A percentile compares a stretch with the other conserved stretches of the same genome.
Conservation (phyloP, 257 asterid genomes). For the Knoxia roxburghii region DNA sequence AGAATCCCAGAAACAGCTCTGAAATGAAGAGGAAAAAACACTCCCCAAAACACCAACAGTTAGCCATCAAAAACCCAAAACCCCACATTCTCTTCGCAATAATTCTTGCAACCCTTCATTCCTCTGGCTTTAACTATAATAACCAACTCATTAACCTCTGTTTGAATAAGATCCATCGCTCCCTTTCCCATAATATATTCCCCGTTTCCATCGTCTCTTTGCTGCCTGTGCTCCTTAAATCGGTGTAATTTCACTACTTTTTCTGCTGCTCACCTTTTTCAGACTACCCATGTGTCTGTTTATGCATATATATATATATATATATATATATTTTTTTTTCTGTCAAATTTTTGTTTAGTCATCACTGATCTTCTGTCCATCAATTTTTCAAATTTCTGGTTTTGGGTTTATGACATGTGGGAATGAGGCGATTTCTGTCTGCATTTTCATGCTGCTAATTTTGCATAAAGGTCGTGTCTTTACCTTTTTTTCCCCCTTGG, state of each 20-base stretch:
- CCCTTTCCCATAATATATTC: slow-evolving; percentile 29
- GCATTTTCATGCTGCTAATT: neutral
- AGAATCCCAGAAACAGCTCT: slow-evolving; percentile 1
- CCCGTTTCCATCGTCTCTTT: slow-evolving; percentile 46
- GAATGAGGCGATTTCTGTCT: neutral
- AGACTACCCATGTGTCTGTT: neutral
- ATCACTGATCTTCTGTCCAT: neutral
- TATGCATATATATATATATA: neutral
- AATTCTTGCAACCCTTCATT: slow-evolving; percentile 46
- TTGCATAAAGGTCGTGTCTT: neutral
- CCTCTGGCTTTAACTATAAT: slow-evolving; percentile 7
- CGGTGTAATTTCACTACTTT: slow-evolving; percentile 35
- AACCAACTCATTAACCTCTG: slow-evolving; percentile 36
- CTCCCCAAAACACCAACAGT: slow-evolving; percentile 3
- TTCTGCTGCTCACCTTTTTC: neutral
- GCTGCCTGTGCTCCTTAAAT: slow-evolving; percentile 60
- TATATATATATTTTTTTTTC: too few species aligned
- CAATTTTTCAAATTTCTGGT: neutral
- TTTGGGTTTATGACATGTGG: neutral
- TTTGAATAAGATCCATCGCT: slow-evolving; percentile 34
- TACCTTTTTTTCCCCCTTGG: neutral
- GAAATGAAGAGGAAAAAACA: slow-evolving; percentile 11
- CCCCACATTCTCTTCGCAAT: slow-evolving; percentile 35
- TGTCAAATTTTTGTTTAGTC: neutral
- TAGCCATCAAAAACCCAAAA: slow-evolving; percentile 17